Evolutionary conservation across 2,329 filamentous ascomycete species (phyloP), one percentile per base, ranked within the genome.

Genomic region (Teratosphaeriaceae sp.): DNA sequence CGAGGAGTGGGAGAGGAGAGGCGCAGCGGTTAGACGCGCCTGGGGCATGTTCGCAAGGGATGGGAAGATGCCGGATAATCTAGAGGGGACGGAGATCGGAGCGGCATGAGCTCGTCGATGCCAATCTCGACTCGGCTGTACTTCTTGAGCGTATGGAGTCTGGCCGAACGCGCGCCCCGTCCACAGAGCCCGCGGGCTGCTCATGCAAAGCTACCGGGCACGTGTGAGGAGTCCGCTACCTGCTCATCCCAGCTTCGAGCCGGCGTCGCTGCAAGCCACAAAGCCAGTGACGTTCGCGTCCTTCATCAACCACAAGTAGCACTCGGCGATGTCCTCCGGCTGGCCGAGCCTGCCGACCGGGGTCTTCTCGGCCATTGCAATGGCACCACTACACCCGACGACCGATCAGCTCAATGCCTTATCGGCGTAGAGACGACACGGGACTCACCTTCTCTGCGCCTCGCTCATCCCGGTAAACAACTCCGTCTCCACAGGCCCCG

Each of bases 301-400:
- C 24, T 27, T 27, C 24, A 27, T 27, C 24, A 27, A 27, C 35
- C 21, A 23, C 21, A 21, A 52, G 33, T n/a, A 50, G 31, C 4
- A 48, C 16, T 11, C 44, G 43, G 15, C 47, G 15, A 46, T 50
- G 27, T 34, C 5, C 13, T 27, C 24, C 13, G 24, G 24, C 13
- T 13, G 8, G 24, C 24, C 24, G 13, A 13, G 8, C 13, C 24
- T 27, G 8, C 24, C 24, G 13, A 27, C 13, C 13, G 24, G 24
- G 8, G 24, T 27, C 24, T 27, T 27, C 13, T 8, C 24, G 24
- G 24, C 24, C n/a, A n/a, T n/a, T n/a, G n/a, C n/a, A n/a, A n/a
- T n/a, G n/a, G n/a, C n/a, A n/a, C n/a, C n/a, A n/a, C n/a, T n/a
- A n/a, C n/a, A n/a, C n/a, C n/a, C n/a, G n/a, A n/a, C n/a, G n/a